Percentiles rank a stretch among this genome's conserved stretches.
Conservation (phyloP, 2,329 filamentous ascomycete genomes). For the Talaromyces piceae region DNA sequence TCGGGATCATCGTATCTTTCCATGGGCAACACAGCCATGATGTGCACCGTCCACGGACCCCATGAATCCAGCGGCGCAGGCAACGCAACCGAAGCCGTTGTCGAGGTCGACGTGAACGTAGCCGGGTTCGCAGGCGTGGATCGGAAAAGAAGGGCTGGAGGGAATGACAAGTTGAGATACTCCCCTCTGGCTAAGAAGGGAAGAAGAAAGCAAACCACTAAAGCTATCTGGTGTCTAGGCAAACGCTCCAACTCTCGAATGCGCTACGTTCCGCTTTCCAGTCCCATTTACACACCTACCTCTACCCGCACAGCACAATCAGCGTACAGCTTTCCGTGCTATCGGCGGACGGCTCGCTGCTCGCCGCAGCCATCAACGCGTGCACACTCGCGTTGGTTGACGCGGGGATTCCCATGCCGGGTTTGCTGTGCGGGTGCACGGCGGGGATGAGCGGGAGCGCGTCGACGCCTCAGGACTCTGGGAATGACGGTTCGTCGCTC, state of each 20-base stretch:
- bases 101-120: slow-evolving; percentile 74
- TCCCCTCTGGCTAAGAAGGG: not conserved
- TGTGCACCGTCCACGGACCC: slow-evolving; percentile 85
- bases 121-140: slow-evolving; percentile 86
- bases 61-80: slow-evolving; percentile 50
- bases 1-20: slow-evolving; percentile 92
- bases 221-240: slow-evolving; percentile 42
- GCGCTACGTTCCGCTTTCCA: slow-evolving; percentile 72
- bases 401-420: slow-evolving; percentile 89
- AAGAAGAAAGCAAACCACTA: not conserved
- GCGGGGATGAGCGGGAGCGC: slow-evolving; percentile 58
- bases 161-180: slow-evolving; percentile 63
- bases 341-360: slow-evolving; percentile 79
- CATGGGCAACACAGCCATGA: slow-evolving; percentile 95
- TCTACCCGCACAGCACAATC: slow-evolving; percentile 85
- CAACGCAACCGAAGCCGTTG: slow-evolving; percentile 51
- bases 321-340: slow-evolving; percentile 78
- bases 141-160: slow-evolving; percentile 61
- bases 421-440: slow-evolving; percentile 83
- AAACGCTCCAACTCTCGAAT: slow-evolving; percentile 54
- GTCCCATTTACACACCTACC: slow-evolving; percentile 70
- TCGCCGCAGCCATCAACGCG: slow-evolving; percentile 86
- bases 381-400: slow-evolving; percentile 87
- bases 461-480: slow-evolving; percentile 32
- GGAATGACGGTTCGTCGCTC: slow-evolving; percentile 29